phyloP scores from a whole-genome alignment of 2,329 filamentous ascomycete species.

The Pseudogymnoascus verrucosus region DNA sequence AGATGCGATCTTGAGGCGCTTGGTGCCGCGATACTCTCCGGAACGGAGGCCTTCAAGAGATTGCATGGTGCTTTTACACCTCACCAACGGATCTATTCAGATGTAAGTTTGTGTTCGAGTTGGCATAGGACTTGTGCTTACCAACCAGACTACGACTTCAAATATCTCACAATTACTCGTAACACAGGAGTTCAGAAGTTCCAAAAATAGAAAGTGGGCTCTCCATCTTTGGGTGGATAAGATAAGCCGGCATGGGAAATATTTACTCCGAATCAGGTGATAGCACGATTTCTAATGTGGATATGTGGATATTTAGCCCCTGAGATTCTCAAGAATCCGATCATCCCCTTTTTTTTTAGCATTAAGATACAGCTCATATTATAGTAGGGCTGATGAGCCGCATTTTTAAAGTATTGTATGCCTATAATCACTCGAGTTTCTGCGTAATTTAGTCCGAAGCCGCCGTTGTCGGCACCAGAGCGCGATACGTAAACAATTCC shows the following conservation, averaged over 20 bases:
- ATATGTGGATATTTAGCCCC: not conserved
- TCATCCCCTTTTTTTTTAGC: not conserved
- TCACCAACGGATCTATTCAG: not conserved
- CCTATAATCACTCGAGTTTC: not conserved
- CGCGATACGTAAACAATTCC: not conserved
- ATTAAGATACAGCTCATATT: not conserved
- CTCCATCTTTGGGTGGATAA: not conserved
- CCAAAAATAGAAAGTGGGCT: conserved; percentile 3
- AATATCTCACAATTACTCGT: conserved; percentile 4
- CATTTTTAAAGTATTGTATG: not conserved
- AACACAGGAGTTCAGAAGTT: not conserved
- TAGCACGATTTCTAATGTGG: not conserved
- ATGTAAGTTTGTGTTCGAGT: conserved; percentile 1
- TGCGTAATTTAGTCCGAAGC: not conserved
- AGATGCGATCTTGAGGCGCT: conserved; percentile 23
- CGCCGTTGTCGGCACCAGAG: not conserved
- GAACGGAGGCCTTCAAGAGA: conserved; percentile 13
- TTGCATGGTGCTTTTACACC: conserved; percentile 12
- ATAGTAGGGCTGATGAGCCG: not conserved
- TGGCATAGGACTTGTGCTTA: not conserved
- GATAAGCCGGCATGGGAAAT: not conserved
- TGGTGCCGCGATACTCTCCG: conserved; percentile 21
- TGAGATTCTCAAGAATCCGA: not conserved
- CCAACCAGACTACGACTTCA: not conserved
- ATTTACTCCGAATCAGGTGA: not conserved